A percentile compares a stretch with the other conserved stretches of the same genome.
These are phyloP conservation scores for Globomyces pollinis-pini DNA, from an alignment of 192 early-diverging fungal species.

Conservation along the genomic window DNA sequence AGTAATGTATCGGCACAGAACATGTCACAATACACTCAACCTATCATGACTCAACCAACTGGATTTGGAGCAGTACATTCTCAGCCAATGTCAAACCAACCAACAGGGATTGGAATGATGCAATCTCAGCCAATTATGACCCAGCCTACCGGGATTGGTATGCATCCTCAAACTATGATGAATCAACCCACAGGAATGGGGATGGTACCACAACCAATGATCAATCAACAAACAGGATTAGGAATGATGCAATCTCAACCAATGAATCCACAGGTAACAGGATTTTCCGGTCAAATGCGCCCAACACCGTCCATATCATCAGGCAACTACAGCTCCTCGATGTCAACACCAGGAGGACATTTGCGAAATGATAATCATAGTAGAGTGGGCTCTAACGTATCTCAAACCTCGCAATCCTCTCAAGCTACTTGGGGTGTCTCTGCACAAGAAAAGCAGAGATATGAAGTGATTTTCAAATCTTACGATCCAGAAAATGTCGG, in stretches of 20 bases:
- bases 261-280: neutral
- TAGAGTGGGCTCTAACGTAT: neutral
- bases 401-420: neutral
- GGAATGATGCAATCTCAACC: neutral
- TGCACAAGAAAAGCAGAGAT: conserved; percentile 33
- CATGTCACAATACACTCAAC: no score
- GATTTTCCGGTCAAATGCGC: neutral
- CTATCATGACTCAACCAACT: neutral
- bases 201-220: neutral
- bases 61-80: neutral
- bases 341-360: no score
- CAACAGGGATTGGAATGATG: neutral
- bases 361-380: neutral
- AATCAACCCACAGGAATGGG: neutral
- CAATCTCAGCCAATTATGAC: neutral
- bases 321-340: no score
- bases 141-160: neutral
- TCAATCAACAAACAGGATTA: neutral
- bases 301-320: no score
- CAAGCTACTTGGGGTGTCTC: conserved; percentile 33
- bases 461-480: conserved; percentile 62
- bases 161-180: neutral
- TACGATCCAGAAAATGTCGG: conserved; percentile 65
- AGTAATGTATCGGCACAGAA: neutral
- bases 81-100: neutral